Base-by-base conservation (phyloP, 2,329 filamentous ascomycete genomes). In the Myriosclerotinia duriaeana region DNA sequence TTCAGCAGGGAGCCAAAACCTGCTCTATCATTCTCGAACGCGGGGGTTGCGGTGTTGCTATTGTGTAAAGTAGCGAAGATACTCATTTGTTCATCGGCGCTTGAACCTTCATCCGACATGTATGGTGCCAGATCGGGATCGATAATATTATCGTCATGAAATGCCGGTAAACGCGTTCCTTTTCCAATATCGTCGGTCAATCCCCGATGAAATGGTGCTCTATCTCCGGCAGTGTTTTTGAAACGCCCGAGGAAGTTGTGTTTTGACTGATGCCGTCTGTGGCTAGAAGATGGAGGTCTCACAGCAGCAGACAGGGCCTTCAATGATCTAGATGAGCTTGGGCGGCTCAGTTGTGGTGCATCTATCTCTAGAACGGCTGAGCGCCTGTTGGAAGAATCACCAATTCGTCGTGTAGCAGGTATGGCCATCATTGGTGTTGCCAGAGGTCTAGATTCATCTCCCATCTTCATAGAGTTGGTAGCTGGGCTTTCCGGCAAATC, bases 101-200 rank as follows among this genome's bases (percentile, higher is more conserved):
- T 97, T 1, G 93, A 97, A 58, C 91, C 93, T 72, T 91, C 89
- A 76, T 99, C 95, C 8, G 95, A 99, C 83, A 99, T 90, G 78
- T 96, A 99, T 44, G 92, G 91, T 6, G 93, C 94, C 64, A 99
- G 81, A 74, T 99, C 95, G 1, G 95, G 95, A 76, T 99, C 95
- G 72, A 99, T 98, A 72, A 99, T 97, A 75, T 95, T 98, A 80
- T 99, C 95, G 75, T 95, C 93, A 76, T 99, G 95, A 73, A 99
- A 98, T n/a, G 93, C 93, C 20, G 93, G 89, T 46, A 97, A 84
- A 53, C 87, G 87, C 9, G 86, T 81, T 70, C 88, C 89, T 69
- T 84, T 87, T 5, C 83, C 80, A 58, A 83, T 79, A 67, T 93
- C 89, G 63, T 96, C 87, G 12, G 81, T 87, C 14, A 87, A 83